Base-by-base conservation (phyloP, 805 yeast species). In the Scheffersomyces amazonensis region DNA sequence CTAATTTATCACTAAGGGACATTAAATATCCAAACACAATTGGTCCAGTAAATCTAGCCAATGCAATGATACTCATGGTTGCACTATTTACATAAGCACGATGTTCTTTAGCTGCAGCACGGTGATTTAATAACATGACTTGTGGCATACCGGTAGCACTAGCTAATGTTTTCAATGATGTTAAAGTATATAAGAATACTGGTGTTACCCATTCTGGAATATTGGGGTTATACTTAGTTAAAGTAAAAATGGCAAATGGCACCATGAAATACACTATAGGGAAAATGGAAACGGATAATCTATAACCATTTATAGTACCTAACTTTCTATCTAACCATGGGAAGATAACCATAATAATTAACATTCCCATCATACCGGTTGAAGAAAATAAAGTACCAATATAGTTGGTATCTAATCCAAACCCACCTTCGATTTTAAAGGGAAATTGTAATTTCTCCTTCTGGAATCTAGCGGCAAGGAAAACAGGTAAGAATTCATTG, bases 71-170 rank as follows among this genome's bases (percentile, higher is more conserved):
- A 42, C 66, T 58, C 60, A 64, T 52, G 7, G 62, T 51, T 16
- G 55, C 46, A 27, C 66, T 53, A 39, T 64, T 64, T 29, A 64
- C 62, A 35, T 62, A 64, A 0, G 69, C 66, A 8, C 69, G 50
- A 43, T 63, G 66, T 39, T 53, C 42, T 22, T 53, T 54, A 4
- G 53, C 49, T 1, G 69, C 66, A 3, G 69, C 66, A 5, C 69
- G 52, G 40, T 64, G 69, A 34, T 53, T 59, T 8, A 64, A 49
- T 2, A 64, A 40, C 58, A 55, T 55, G 17, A 62, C 53, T 36
- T 64, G 69, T 9, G 69, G 67, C 54, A 61, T 47, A 1, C 69
- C 67, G 0, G 67, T 62, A 7, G 66, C 56, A 6, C 51, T 46
- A 1, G 64, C 68, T 34, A 64, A 52, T 4, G 66, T 53, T 39